Base-by-base conservation (phyloP, 1,284 basidiomycete species). In the Microbotryum intermedium region DNA sequence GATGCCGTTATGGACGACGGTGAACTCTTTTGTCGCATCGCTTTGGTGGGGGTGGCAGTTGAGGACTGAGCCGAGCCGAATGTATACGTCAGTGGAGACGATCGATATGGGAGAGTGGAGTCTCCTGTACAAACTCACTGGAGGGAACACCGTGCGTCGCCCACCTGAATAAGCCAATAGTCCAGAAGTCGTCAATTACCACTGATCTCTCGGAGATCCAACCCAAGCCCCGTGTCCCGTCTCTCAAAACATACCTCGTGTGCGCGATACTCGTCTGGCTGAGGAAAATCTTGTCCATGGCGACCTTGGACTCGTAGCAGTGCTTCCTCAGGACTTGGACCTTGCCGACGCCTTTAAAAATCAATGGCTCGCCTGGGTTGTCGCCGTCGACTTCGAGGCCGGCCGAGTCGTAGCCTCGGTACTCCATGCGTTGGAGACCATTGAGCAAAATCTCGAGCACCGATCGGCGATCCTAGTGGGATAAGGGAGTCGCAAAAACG, bases 291-390 rank as follows among this genome's bases (percentile, higher is more conserved):
- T 90, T 93, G 74, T 80, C 77, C 69, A 90, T 85, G 77, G 97
- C 84, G 71, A 93, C 74, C 65, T 74, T 77, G 20, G 88, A 85
- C 67, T 82, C 81, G 58, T 85, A 84, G 72, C 97, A 94, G 78
- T 88, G 85, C 80, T 95, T 89, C 77, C 91, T 88, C 60, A 99
- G 83, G 30, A 88, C 87, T 53, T 87, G 86, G 65, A 99, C 95
- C 78, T 99, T 99, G 77, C 95, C 95, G 57, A 98, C 94, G 77
- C 95, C 88, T 81, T 97, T 98, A 86, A 94, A 98, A 79, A 87
- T 90, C 62, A 90, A 72, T 61, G 89, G 80, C 58, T 85, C 54
- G 45, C 74, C 81, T 51, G 85, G 79, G 70, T 85, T 83, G 80
- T 98, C 93, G 43, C 93, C 94, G 73, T 99, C 95, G 70, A 97